These are phyloP conservation scores for sorghum (Sorghum bicolor) DNA, from an alignment of 176 grass and related monocot genomes.

Conservation along the genomic window DNA sequence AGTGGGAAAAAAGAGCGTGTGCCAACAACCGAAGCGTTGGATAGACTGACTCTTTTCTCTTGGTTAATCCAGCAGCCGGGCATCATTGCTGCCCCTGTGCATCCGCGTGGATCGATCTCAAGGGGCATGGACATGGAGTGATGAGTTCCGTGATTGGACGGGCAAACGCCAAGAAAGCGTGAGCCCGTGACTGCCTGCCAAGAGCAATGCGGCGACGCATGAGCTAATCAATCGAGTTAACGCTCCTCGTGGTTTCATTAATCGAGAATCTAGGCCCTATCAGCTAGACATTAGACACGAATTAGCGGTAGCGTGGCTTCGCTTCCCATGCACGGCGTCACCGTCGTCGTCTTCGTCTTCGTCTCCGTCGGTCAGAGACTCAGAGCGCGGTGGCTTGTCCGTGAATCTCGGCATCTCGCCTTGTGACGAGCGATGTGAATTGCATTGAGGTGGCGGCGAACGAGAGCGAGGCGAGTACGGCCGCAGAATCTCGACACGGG, in stretches of 20 bases:
- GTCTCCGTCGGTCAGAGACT: not conserved
- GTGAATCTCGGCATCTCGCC: slow-evolving; percentile 28
- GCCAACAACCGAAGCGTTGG: no score
- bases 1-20: no score
- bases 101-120: not conserved
- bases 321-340: slow-evolving; percentile 17
- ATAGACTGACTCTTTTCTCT: not conserved
- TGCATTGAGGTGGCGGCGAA: not conserved
- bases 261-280: not conserved
- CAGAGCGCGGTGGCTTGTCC: not conserved
- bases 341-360: not conserved
- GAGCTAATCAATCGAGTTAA: slow-evolving; percentile 33
- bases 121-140: not conserved
- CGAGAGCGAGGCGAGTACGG: not conserved
- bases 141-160: slow-evolving; percentile 19
- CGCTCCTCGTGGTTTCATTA: not conserved
- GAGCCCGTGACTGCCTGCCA: slow-evolving; percentile 19
- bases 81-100: not conserved
- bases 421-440: not conserved
- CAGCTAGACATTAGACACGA: not conserved
- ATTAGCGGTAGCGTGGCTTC: not conserved
- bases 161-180: slow-evolving; percentile 14
- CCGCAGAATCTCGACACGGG: slow-evolving; percentile 19
- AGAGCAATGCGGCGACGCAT: slow-evolving; percentile 27
- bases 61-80: not conserved